Evolutionary conservation across 1,284 basidiomycete genomes (phyloP).

Genomic region (Ustilago tritici): DNA sequence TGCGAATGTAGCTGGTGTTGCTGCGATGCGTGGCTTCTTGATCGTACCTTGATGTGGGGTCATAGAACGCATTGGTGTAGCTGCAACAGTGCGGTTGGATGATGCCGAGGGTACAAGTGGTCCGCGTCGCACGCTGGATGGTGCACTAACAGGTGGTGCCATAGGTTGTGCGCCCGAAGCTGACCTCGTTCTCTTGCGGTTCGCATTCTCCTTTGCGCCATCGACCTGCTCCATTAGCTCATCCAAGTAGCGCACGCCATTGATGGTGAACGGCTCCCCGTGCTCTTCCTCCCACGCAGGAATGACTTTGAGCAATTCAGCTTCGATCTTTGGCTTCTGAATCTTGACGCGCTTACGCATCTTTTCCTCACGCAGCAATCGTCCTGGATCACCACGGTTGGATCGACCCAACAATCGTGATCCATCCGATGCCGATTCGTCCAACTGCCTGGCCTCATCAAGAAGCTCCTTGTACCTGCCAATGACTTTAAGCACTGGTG

Average conservation of each 20-base stretch:
- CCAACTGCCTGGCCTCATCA: slow-evolving; percentile 84
- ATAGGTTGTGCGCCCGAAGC: slow-evolving; percentile 25
- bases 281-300: slow-evolving; percentile 88
- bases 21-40: slow-evolving; percentile 43
- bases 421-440: slow-evolving; percentile 77
- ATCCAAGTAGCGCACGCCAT: slow-evolving; percentile 85
- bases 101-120: slow-evolving; percentile 29
- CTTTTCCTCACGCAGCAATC: slow-evolving; percentile 90
- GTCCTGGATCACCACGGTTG: slow-evolving; percentile 73
- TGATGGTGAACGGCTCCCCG: slow-evolving; percentile 82
- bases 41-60: slow-evolving; percentile 35
- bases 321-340: slow-evolving; percentile 91
- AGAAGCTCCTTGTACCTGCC: slow-evolving; percentile 92
- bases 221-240: slow-evolving; percentile 73
- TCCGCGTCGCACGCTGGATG: slow-evolving; percentile 34
- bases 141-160: slow-evolving; percentile 31
- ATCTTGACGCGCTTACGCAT: slow-evolving; percentile 94
- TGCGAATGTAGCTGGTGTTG: slow-evolving; percentile 33
- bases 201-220: slow-evolving; percentile 54
- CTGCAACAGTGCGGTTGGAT: slow-evolving; percentile 32
- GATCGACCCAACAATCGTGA: slow-evolving; percentile 72
- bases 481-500: slow-evolving; percentile 80
- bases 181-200: slow-evolving; percentile 40
- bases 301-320: slow-evolving; percentile 82
- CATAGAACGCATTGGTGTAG: slow-evolving; percentile 42